Conservation (phyloP, 257 asterid genomes). For the Dorcoceras hygrometricum region DNA sequence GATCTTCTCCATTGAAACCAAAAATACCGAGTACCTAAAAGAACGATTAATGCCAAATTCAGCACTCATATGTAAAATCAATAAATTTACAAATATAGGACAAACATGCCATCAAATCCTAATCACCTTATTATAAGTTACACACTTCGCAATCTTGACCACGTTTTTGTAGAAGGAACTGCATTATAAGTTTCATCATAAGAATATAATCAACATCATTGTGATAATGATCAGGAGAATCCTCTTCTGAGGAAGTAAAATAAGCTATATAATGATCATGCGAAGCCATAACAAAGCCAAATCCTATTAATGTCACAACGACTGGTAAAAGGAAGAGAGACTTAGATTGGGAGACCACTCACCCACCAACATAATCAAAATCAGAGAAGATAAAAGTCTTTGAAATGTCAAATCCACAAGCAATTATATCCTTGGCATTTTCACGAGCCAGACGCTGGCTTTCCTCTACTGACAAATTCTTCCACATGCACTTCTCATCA, state of each 20-base stretch:
- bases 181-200: slow-evolving; percentile 24
- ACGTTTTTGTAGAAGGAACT: slow-evolving; percentile 89
- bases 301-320: background rate
- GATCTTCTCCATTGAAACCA: slow-evolving; percentile 95
- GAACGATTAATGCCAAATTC: slow-evolving; percentile 13
- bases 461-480: slow-evolving; percentile 83
- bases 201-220: slow-evolving; percentile 8
- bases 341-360: slow-evolving; percentile 26
- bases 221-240: slow-evolving; percentile 17
- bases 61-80: slow-evolving; percentile 12
- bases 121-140: slow-evolving; percentile 85
- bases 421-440: slow-evolving; percentile 97
- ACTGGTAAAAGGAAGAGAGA: slow-evolving; percentile 8
- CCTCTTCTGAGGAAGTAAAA: background rate
- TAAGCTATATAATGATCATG: too few relatives aligned
- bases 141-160: slow-evolving; percentile 79
- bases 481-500: slow-evolving; percentile 99
- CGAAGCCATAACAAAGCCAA: background rate
- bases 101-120: background rate
- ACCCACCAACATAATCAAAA: slow-evolving; percentile 95
- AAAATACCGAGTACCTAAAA: slow-evolving; percentile 82
- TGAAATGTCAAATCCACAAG: slow-evolving; percentile 91
- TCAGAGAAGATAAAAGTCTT: slow-evolving; percentile 91
- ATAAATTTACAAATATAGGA: background rate
- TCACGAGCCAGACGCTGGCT: slow-evolving; percentile 94